Evolutionary conservation across 768 basidiomycete species (phyloP), one percentile per base, ranked within the genome.

Genomic region (Leccinum aurantiacum): DNA sequence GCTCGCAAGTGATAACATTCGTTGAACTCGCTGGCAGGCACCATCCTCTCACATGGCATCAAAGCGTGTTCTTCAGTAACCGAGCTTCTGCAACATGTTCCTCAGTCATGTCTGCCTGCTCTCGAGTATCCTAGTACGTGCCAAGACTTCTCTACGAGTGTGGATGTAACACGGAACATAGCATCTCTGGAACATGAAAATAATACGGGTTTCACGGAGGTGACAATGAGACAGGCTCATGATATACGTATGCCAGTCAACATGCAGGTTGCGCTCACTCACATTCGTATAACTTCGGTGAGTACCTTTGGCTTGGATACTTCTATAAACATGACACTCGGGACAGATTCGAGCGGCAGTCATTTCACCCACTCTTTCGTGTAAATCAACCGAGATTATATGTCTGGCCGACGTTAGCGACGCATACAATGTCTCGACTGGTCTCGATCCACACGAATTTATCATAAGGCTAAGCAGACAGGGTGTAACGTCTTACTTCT

Each of bases 321-420:
- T 27, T 33, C 1, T 33, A 19, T 10, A 25, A 54, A 25, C 13
- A 52, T 63, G 27, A 69, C 63, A 19, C 63, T 56, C 24, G 25
- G 44, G 53, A 25, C 64, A 90, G 86, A 80, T 84, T 63, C 90
- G 88, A 68, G 84, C 91, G n/a, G 81, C 84, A 65, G 78, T 84
- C 8, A 83, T 95, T 48, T 89, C 87, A 4, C 83, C 88, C 2
- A 76, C 78, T 0, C 74, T 93, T 53, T 81, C 85, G 10, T 90
- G 90, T 74, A 85, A 86, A 75, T 85, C 90, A 3, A 90, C 88
- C 1, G 94, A 97, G 66, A 85, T 96, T 56, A 86, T 95, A 56
- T 82, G 85, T 6, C 74, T 95, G 25, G 75, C 82, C 4, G 93
- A 95, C 60, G 83, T 97, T 63, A 92, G 91, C 74, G 94, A 97